Conservation (phyloP, 768 basidiomycete genomes). For the Leccinum broughii region DNA sequence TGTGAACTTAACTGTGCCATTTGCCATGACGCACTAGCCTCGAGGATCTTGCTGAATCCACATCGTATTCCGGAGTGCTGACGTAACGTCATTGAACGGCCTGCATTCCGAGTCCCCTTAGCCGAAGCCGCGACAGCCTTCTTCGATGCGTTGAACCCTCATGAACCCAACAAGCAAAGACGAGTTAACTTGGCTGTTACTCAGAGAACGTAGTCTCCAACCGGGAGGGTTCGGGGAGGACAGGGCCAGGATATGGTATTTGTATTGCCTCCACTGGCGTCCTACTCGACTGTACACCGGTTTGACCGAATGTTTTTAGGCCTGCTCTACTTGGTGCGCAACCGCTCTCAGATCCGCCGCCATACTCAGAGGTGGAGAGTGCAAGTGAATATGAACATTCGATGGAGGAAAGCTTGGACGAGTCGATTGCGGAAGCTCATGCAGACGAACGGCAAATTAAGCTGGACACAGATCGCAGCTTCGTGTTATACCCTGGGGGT, state of each 20-base stretch:
- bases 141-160: constrained; percentile 16
- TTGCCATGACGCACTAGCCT: neutral
- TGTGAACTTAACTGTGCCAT: neutral
- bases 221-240: constrained; percentile 66
- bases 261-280: constrained; percentile 9
- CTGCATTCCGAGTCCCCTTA: neutral
- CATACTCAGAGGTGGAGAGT: constrained; percentile 27
- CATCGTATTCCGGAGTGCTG: constrained; percentile 12
- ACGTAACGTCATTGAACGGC: constrained; percentile 17
- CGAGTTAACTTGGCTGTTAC: constrained; percentile 44
- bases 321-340: constrained; percentile 35
- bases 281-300: constrained; percentile 6
- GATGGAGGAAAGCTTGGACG: constrained; percentile 1
- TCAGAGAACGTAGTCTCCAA: constrained; percentile 48
- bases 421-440: constrained; percentile 40
- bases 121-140: constrained; percentile 1
- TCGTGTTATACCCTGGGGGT: constrained; percentile 92
- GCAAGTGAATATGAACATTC: constrained; percentile 2
- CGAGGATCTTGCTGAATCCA: neutral
- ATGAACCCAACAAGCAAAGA: constrained; percentile 26
- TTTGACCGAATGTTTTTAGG: constrained; percentile 26
- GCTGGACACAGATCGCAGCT: constrained; percentile 90
- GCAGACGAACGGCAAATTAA: constrained; percentile 84
- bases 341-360: constrained; percentile 40
- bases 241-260: constrained; percentile 59